Evolutionary conservation across 2,329 filamentous ascomycete species (phyloP), one percentile per base, ranked within the genome.

Genomic region (Parastagonospora avenae): DNA sequence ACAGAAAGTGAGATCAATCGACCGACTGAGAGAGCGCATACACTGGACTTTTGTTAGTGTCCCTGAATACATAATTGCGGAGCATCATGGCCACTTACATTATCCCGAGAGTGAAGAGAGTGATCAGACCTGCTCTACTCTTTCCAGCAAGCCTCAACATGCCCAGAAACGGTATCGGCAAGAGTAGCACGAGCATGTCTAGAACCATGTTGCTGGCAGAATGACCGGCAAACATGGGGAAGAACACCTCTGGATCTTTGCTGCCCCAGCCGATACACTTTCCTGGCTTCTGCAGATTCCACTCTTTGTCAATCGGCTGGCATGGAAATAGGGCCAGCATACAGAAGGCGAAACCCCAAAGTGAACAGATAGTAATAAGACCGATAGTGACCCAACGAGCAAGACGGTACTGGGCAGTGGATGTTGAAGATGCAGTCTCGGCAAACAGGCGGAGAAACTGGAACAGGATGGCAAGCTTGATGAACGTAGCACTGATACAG

Each of bases 371-470:
- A 4, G 52, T 47, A 39, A 73, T 62, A 16, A 71, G 42, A 14
- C 30, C 29, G 44, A 59, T 56, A 11, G 59, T 62, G 2, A 67
- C 24, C 15, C 47, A 52, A 4, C 59, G 55, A 2, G 68, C 64
- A 5, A 59, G 30, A 1, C 48, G 52, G 33, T 59, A 61, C 12
- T 46, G 48, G 2, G 43, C 4, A 2, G 50, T 50, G n/a, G 37
- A 28, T 2, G 49, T 56, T 8, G 51, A 55, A 1, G 54, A 44
- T 8, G 62, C 48, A 12, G 60, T 50, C 45, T 63, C 60, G 10
- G 63, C 57, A 52, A 73, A 74, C 8, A 75, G 59, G 10, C 72
- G 70, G 12, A 68, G 62, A 36, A 73, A 75, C 46, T 75, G 72
- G 33, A 72, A 59, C 2, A 75, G 62, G 15, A 75, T 69, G 2